Evolutionary conservation across 129 eudicot species (phyloP), one percentile per base, ranked within the genome.

Genomic region (Deinandra increscens): DNA sequence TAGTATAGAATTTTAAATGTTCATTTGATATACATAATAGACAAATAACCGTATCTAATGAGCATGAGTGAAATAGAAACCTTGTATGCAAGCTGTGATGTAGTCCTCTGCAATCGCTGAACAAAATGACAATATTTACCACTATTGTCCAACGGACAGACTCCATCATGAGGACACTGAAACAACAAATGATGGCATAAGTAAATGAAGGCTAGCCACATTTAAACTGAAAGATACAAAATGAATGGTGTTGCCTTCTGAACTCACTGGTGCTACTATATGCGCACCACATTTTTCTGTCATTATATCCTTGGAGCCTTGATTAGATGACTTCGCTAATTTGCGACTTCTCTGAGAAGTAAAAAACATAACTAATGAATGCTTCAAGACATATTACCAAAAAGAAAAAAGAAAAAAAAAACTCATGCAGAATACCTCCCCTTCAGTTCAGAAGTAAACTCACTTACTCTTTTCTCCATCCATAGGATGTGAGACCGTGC

Each of bases 91-190:
- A 88, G 90, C 75, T 94, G 99, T 49, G 99, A 80, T 39, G 91
- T 74, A 29, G 99, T 89, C 78, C 99, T 87, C 83, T 89, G 80
- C 80, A 94, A 67, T n/a, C 97, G 96, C 66, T 94, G 99, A 60
- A 85, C 96, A 82, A 94, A 94, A 81, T 94, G 99, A 79, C 99
- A 94, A 80, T 89, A 89, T 79, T 87, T 89, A 53, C 87, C 87
- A 2, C 96, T 85, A 43, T 89, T 87, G 37, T 79, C 84, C 77
- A 89, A 78, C 7, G 97, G 99, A 50, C 99, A 94, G 60, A 79
- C 83, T 53, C 99, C 99, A 63, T 94, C 99, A 81, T 87, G 97
- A 34, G 99, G 97, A 79, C 97, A 89, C 99, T 94, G 74, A 60
- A 83, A 77, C 31, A 73, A 51, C 48, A 68, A 79, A 45, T 6